Evolutionary conservation across 1,284 basidiomycete genomes (phyloP), one percentile per base, ranked within the genome.

Genomic region (Tranzscheliella williamsii): DNA sequence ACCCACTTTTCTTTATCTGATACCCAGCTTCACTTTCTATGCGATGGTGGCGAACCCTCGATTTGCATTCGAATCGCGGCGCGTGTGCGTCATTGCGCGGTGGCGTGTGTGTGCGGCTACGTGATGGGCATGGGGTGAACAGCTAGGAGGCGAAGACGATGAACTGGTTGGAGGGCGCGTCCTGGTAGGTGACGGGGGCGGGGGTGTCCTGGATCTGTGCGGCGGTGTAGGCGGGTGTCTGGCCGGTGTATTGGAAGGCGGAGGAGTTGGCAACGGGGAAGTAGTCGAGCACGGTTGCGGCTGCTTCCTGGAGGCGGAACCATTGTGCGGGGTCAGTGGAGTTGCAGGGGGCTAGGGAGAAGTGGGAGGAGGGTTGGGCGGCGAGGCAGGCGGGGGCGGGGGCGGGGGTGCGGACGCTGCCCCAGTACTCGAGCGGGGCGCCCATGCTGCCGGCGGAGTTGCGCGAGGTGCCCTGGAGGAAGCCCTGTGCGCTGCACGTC

Each of bases 381-480:
- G 9, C 21, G 17, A 31, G 8, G 30, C 24, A 22, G 31, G 5
- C 11, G 38, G 30, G 13, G 29, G 11, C 15, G 26, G 47, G 39
- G 16, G 40, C 17, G 21, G 48, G 44, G 44, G 44, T 47, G 1
- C 47, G 38, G 18, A 58, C 55, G 11, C 55, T 48, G 20, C 55
- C 55, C 44, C 44, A 58, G 44, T 23, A 58, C 31, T 58, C 55
- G 41, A 52, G 24, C 11, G 55, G 55, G 9, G 55, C 55, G 18
- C 55, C 55, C 55, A 48, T 44, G 16, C 47, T 51, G 13, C 45
- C 44, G 4, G 34, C 38, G 0, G 13, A n/a, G 49, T 52, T 58
- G 30, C 55, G 55, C 12, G 55, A 48, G 43, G 26, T 47, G 43
- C 40, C 49, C 17, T 58, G 49, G 1, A 44, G 47, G 34, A 58